Percentiles rank a stretch among this genome's conserved stretches.
Evolutionary conservation across 2,329 filamentous ascomycete genomes (phyloP).

Genomic region (Alternaria solani): DNA sequence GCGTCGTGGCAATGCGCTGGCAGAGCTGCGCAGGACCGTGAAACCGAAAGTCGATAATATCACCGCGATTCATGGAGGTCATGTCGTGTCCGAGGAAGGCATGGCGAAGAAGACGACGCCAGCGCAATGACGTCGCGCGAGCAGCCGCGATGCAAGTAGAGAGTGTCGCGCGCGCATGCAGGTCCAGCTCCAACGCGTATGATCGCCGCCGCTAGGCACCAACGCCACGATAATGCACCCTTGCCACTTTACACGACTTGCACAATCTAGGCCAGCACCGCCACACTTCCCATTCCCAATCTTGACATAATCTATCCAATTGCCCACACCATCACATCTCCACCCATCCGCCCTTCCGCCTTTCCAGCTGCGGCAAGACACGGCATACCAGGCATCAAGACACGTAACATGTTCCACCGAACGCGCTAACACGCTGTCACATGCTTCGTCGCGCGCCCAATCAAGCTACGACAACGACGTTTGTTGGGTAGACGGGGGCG

Average conservation of each 20-base stretch:
- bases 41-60: not conserved
- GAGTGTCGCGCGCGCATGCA: not conserved
- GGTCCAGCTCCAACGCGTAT: not conserved
- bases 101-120: not conserved
- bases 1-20: not conserved
- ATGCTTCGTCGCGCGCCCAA: slow-evolving; percentile 20
- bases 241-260: not conserved
- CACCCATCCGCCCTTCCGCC: not conserved
- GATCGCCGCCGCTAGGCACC: not conserved
- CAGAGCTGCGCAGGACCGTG: not conserved
- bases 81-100: not conserved
- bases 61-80: not conserved
- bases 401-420: slow-evolving; percentile 10
- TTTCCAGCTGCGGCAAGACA: not conserved
- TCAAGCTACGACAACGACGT: slow-evolving; percentile 6
- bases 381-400: not conserved
- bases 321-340: not conserved
- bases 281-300: not conserved
- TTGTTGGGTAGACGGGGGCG: not conserved
- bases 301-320: not conserved
- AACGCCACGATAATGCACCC: not conserved
- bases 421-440: slow-evolving; percentile 32
- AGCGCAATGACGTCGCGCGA: not conserved
- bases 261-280: not conserved
- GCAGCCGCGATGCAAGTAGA: not conserved